Evolutionary conservation across 1,139 yeast species (phyloP), one percentile per base, ranked within the genome.

Genomic region (Meyerozyma guilliermondii): DNA sequence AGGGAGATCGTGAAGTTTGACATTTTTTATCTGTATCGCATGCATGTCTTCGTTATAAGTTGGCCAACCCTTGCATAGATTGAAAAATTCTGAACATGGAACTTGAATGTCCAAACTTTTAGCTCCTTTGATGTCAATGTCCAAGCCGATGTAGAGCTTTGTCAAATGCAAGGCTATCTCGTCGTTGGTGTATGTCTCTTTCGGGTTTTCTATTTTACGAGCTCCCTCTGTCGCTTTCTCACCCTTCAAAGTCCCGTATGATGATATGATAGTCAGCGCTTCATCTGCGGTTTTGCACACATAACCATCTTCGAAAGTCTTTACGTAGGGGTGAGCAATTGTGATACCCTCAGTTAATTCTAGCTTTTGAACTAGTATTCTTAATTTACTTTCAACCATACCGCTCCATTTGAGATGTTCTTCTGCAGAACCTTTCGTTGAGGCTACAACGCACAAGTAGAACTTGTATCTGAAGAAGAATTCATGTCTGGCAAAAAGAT

Each of bases 351-450:
- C 82, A 8, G 81, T 66, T 3, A 77, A 70, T 59, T 92, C 98
- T 40, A 92, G 71, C 58, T 89, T 92, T 54, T 78, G 84, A 24
- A 92, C 95, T 39, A 92, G 64, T 39, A 83, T 66, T 50, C 99
- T 77, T 40, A 92, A 63, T 62, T 84, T 88, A 54, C 96, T 83
- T 60, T 92, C 98, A 7, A 92, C 94, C 69, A 91, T 70, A 11
- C 99, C 98, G 49, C 87, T 80, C 92, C 94, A 94, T 55, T 84
- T 84, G 42, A 82, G 64, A 54, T 92, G 97, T 43, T 87, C 89
- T 57, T 89, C 97, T 42, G 78, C 76, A 2, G 75, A 65, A 7
- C 83, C 84, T 46, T 70, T 72, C 0, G 97, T 85, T 1, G 87
- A 83, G 0, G 91, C 94, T 41, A 87, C 81, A 5, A 92, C 73